These are phyloP conservation scores for Nemania diffusa DNA, from an alignment of 2,329 filamentous ascomycete genomes.

Conservation along the genomic window DNA sequence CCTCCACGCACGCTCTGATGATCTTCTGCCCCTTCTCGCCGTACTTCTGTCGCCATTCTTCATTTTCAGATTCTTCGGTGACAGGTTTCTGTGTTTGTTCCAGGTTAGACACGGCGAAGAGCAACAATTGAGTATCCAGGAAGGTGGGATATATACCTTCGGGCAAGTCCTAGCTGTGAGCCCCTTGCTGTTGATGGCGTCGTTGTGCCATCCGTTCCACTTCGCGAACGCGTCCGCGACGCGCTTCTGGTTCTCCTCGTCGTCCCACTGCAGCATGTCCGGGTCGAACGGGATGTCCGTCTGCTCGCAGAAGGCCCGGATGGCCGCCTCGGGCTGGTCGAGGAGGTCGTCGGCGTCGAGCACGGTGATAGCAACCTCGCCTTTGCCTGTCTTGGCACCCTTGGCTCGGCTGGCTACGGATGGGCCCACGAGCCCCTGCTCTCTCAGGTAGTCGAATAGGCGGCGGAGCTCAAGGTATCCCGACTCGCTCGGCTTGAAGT, in stretches of 20 bases:
- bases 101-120: conserved; percentile 39
- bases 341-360: conserved; percentile 95
- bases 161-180: conserved; percentile 76
- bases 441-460: conserved; percentile 85
- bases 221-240: conserved; percentile 88
- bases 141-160: conserved; percentile 55
- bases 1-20: conserved; percentile 77
- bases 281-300: conserved; percentile 80
- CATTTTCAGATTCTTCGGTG: conserved; percentile 72
- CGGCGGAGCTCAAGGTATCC: conserved; percentile 89
- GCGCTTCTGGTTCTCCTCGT: conserved; percentile 73
- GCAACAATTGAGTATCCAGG: background rate
- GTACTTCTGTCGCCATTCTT: conserved; percentile 79
- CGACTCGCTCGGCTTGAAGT: conserved; percentile 88
- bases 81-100: conserved; percentile 65
- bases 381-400: conserved; percentile 37
- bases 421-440: conserved; percentile 76
- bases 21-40: conserved; percentile 75
- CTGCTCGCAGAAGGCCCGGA: conserved; percentile 82
- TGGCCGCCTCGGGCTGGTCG: conserved; percentile 79
- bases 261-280: conserved; percentile 86
- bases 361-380: conserved; percentile 76
- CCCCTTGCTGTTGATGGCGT: conserved; percentile 84
- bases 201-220: conserved; percentile 97
- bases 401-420: conserved; percentile 61